phyloP scores from a whole-genome alignment of 345 rosid genomes.

The Erysimum cheiranthoides region DNA sequence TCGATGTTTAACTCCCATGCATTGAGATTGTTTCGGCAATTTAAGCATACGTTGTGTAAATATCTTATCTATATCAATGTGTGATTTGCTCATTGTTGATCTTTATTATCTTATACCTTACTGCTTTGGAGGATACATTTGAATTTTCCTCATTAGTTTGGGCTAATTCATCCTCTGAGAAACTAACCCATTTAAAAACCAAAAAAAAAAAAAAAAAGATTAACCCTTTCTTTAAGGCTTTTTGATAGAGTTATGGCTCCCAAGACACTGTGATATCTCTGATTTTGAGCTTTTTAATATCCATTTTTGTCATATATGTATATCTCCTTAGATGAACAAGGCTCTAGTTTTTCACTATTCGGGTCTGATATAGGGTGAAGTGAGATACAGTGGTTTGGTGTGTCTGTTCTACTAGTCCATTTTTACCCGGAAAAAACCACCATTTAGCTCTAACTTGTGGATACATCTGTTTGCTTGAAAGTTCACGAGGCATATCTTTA shows the following conservation, averaged over 20 bases:
- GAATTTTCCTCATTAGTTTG: not conserved
- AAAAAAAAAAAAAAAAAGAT: too few species aligned
- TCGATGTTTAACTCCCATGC: not conserved
- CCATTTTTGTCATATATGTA: not conserved
- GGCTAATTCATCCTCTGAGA: not conserved
- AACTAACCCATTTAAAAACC: not conserved
- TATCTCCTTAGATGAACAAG: not conserved
- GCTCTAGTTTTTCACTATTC: not conserved
- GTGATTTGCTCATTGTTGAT: slow-evolving; percentile 6
- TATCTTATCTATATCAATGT: not conserved
- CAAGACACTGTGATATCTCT: not conserved
- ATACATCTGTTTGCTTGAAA: not conserved
- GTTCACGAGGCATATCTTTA: not conserved
- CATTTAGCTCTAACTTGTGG: not conserved
- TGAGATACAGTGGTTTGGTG: not conserved
- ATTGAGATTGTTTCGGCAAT: not conserved
- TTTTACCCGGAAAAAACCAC: not conserved
- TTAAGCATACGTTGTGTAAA: not conserved
- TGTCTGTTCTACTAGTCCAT: not conserved
- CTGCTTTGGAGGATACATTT: not conserved
- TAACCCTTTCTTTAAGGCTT: not conserved
- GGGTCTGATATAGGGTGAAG: not conserved
- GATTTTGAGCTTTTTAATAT: not conserved
- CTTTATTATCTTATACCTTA: not conserved
- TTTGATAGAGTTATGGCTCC: not conserved